These are phyloP conservation scores for Colletotrichum sp. DNA, from an alignment of 2,329 filamentous ascomycete genomes.

Conservation along the genomic window DNA sequence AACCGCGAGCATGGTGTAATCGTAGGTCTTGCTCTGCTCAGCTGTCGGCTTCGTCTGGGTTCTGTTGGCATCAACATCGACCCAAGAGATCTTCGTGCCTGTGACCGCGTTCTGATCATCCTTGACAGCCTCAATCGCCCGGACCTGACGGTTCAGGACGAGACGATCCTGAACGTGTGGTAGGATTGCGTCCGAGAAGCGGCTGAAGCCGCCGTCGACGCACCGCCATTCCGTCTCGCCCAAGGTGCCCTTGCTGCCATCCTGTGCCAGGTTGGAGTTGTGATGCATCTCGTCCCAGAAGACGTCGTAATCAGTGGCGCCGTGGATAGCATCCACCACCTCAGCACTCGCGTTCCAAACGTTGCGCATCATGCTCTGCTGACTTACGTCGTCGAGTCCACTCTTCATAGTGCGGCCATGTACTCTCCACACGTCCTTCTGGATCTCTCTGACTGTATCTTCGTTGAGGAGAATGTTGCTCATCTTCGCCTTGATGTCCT, in stretches of 20 bases:
- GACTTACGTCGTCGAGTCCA: slow-evolving; percentile 65
- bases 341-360: slow-evolving; percentile 56
- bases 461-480: not conserved
- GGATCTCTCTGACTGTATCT: slow-evolving; percentile 31
- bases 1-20: slow-evolving; percentile 65
- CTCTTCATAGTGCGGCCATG: slow-evolving; percentile 43
- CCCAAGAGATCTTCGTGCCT: not conserved
- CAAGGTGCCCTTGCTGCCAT: slow-evolving; percentile 28
- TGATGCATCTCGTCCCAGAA: slow-evolving; percentile 39
- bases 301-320: slow-evolving; percentile 31
- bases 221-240: slow-evolving; percentile 24
- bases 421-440: slow-evolving; percentile 46
- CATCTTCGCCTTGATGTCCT: slow-evolving; percentile 32
- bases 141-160: slow-evolving; percentile 60
- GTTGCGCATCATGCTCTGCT: slow-evolving; percentile 30
- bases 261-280: slow-evolving; percentile 35
- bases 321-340: slow-evolving; percentile 49
- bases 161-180: slow-evolving; percentile 64
- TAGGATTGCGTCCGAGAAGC: slow-evolving; percentile 65
- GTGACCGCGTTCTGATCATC: not conserved
- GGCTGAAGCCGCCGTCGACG: slow-evolving; percentile 43
- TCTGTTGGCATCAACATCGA: slow-evolving; percentile 50
- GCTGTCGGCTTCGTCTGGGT: slow-evolving; percentile 39
- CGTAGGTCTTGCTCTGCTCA: slow-evolving; percentile 53
- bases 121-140: slow-evolving; percentile 54